A percentile compares a stretch with the other conserved stretches of the same genome.
Conservation (phyloP, 2,329 filamentous ascomycete species). For the Aspergillus viridinutans region DNA sequence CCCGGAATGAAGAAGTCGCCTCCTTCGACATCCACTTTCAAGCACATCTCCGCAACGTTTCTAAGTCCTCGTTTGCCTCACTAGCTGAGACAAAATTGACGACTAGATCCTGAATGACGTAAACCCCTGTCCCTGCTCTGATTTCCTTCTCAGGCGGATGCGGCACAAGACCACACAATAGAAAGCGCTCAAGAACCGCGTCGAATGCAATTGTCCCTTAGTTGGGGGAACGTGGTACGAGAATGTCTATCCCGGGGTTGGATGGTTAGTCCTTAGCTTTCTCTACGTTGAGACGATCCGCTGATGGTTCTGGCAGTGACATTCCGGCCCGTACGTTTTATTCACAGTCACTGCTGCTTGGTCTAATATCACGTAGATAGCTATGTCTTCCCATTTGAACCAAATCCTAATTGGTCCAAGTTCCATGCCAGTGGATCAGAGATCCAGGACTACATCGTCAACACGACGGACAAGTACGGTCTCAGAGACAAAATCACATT, state of each 20-base stretch:
- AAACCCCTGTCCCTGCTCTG: too few species aligned
- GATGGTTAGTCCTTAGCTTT: conserved; percentile 9
- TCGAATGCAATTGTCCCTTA: too few species aligned
- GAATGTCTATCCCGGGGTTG: conserved; percentile 30
- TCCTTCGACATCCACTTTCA: too few species aligned
- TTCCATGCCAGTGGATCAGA: conserved; percentile 38
- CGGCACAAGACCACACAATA: too few species aligned
- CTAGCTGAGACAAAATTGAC: too few species aligned
- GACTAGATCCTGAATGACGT: too few species aligned
- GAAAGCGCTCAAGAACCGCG: too few species aligned
- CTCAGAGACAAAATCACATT: conserved; percentile 36
- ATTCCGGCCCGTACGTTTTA: background rate
- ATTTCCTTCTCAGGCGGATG: too few species aligned
- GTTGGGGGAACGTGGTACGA: conserved; percentile 20
- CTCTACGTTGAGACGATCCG: background rate
- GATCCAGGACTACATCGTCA: conserved; percentile 41
- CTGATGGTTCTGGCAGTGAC: conserved; percentile 12
- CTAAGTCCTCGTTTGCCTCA: too few species aligned
- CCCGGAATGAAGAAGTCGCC: too few species aligned
- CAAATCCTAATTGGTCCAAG: conserved; percentile 40
- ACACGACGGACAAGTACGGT: conserved; percentile 36
- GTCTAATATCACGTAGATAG: conserved; percentile 20
- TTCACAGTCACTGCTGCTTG: background rate
- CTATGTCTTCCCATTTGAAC: conserved; percentile 39
- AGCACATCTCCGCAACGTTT: too few species aligned